phyloP scores from a whole-genome alignment of 495 filamentous ascomycete species.

The Poronia punctata region DNA sequence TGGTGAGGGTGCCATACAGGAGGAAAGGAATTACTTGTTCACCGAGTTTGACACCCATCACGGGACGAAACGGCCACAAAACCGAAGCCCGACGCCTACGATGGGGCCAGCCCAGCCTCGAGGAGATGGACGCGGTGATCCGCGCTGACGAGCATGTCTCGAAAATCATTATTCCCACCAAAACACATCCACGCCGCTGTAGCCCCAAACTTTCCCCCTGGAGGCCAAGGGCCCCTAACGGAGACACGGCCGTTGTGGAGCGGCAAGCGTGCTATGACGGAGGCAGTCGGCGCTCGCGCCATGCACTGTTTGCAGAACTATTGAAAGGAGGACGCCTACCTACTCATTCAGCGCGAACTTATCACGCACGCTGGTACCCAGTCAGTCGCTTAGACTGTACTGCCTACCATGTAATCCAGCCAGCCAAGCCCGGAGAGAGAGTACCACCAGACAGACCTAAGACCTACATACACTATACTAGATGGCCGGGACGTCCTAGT shows the following conservation, averaged over 20 bases:
- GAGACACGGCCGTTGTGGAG: conserved; percentile 20
- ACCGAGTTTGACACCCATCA: too few species aligned
- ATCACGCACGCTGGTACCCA: conserved; percentile 20
- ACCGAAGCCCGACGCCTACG: too few species aligned
- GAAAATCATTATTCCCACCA: conserved; percentile 37
- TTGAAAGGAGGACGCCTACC: conserved; percentile 23
- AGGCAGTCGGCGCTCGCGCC: conserved; percentile 37
- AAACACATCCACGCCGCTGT: conserved; percentile 26
- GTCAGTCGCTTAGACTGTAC: conserved; percentile 35
- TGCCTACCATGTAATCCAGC: conserved; percentile 24
- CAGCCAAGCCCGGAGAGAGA: conserved; percentile 13
- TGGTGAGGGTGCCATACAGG: too few species aligned
- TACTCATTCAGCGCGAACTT: conserved; percentile 36
- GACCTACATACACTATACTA: conserved; percentile 22
- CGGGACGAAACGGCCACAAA: too few species aligned
- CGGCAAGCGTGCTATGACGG: conserved; percentile 38
- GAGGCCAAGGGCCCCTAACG: conserved; percentile 33
- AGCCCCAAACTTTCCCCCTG: conserved; percentile 36
- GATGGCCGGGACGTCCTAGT: conserved; percentile 21
- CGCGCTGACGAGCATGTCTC: too few species aligned
- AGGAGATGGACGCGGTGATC: too few species aligned
- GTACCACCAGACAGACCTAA: conserved; percentile 38
- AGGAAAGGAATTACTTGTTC: too few species aligned
- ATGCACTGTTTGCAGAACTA: conserved; percentile 42
- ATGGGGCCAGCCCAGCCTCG: too few species aligned